These are phyloP conservation scores for Pterocarpus santalinus DNA, from an alignment of 306 rosid species.

Conservation along the genomic window DNA sequence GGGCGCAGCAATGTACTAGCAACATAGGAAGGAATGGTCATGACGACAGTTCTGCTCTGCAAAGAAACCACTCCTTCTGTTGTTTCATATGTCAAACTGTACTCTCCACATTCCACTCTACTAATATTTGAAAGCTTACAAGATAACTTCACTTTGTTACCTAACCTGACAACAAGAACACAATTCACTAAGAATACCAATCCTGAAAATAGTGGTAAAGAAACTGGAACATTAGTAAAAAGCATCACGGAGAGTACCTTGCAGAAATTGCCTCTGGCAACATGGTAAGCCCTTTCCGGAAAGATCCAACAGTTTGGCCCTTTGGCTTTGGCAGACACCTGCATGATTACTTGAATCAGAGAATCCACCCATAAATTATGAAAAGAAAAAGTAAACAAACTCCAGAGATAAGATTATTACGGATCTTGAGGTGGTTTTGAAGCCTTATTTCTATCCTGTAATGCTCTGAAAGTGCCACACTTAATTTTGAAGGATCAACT, in stretches of 20 bases:
- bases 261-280: constrained; percentile 76
- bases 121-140: constrained; percentile 78
- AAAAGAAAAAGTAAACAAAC: constrained; percentile 33
- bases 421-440: constrained; percentile 80
- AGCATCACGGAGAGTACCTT: constrained; percentile 56
- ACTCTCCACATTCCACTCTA: constrained; percentile 63
- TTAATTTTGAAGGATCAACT: constrained; percentile 84
- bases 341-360: constrained; percentile 50
- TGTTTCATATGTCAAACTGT: constrained; percentile 70
- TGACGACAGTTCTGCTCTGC: constrained; percentile 69
- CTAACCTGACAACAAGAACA: constrained; percentile 70
- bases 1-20: constrained; percentile 72
- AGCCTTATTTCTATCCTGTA: constrained; percentile 75
- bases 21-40: constrained; percentile 75
- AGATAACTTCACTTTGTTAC: constrained; percentile 76
- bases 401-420: constrained; percentile 57
- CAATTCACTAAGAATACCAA: constrained; percentile 39
- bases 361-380: constrained; percentile 40
- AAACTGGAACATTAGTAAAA: constrained; percentile 35
- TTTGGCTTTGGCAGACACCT: constrained; percentile 97
- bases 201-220: constrained; percentile 38
- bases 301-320: constrained; percentile 98
- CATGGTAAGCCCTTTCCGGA: constrained; percentile 80
- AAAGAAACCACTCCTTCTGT: constrained; percentile 74
- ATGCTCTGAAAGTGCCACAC: constrained; percentile 82